Evolutionary conservation across 169 alveolate species (phyloP), one percentile per base, ranked within the genome.

Genomic region (Babesia microti): DNA sequence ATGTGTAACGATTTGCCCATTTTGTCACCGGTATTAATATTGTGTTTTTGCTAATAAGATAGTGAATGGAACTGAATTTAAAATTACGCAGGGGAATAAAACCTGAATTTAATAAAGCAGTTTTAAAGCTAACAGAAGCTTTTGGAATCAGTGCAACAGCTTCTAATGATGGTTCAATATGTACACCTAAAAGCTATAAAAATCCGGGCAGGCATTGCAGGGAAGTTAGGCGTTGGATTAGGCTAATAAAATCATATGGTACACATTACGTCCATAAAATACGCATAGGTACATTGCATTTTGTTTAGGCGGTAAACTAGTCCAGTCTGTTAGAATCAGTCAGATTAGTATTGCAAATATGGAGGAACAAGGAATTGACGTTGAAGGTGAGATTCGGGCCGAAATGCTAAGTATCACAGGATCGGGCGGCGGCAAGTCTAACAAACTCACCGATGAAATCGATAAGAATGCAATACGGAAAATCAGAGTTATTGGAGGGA

Each of bases 181-280:
- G n/a, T n/a, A n/a, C n/a, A n/a, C n/a, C n/a, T n/a, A n/a, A n/a
- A n/a, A n/a, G n/a, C n/a, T n/a, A n/a, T n/a, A n/a, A n/a, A n/a
- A n/a, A n/a, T n/a, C n/a, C n/a, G n/a, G n/a, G n/a, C n/a, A n/a
- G n/a, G n/a, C n/a, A n/a, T n/a, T 65, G 76, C 41, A 21, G 18
- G 14, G 40, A 51, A 15, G 47, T 65, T 7, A 56, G 50, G 17
- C 23, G 30, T 2, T 65, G 76, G 76, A 65, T 65, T 21, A 55
- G 36, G 28, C 55, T 65, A 28, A 54, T 65, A 27, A 54, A 55
- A 41, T 41, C 48, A 29, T 65, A 54, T 39, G 76, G 76, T 15
- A 65, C 76, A 4, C 76, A 65, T 22, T 65, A 50, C 33, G 59
- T 41, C 15, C 68, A 65, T 27, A 68, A 55, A 28, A 41, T 65